Evolutionary conservation across 768 basidiomycete species (phyloP), one percentile per base, ranked within the genome.

Genomic region (Mycena haematopus): DNA sequence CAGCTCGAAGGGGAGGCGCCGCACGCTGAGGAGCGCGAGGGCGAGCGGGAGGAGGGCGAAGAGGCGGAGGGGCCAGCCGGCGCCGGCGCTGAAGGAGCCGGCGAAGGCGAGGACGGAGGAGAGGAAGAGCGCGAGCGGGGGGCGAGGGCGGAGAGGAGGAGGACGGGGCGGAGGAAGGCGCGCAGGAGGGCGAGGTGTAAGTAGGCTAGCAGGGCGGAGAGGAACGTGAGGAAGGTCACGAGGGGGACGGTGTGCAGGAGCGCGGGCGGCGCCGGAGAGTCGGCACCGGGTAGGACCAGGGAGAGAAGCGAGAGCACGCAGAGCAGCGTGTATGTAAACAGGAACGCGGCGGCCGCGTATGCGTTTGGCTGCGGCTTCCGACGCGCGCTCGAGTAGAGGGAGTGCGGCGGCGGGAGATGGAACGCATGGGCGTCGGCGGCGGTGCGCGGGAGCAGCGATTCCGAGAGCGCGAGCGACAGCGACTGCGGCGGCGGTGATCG

Each of bases 31-130:
- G 52, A 90, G 65, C 0, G 90, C 87, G 31, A 95, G 79, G 1
- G 81, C 75, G 31, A 95, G 83, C 8, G 93, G 92, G 38, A 93
- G 73, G 29, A 93, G 68, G 4, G 94, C 84, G 75, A 95, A 93
- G 49, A 95, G 70, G 27, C 95, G 86, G 3, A 96, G 82, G 9
- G 91, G 85, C 24, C 60, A 72, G 50, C 60, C 36, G 10, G n/a
- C 51, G 36, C 56, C 61, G 24, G 56, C 54, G 52, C 57, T 45
- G 38, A 21, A 56, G 35, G 44, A 40, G 19, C 91, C 92, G 15
- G 88, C 79, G 73, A 94, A 93, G 1, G 92, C 91, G 86, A 92
- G 92, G 25, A 92, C 67, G 8, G 91, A 85, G 44, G 89, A 92
- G 52, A 92, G 79, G 69, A 91, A 82, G 63, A 94, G 78, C 0